Evolutionary conservation across 2,329 filamentous ascomycete species (phyloP).

Genomic region (Pseudonectria buxi): DNA sequence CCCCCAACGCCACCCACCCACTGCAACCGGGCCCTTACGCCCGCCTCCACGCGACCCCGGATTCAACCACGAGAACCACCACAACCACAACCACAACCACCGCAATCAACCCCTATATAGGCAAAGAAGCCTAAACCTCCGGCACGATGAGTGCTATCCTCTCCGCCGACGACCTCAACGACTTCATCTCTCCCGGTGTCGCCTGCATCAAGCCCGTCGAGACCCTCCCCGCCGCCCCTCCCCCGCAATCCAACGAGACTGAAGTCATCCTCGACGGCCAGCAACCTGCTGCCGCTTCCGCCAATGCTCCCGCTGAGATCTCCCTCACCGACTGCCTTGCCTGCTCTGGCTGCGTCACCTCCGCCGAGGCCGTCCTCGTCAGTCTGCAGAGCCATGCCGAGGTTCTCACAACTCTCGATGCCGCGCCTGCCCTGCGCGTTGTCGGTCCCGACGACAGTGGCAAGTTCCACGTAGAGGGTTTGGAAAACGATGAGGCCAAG

Average conservation of each 20-base stretch:
- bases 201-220: constrained; percentile 98
- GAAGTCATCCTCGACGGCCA: constrained; percentile 94
- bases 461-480: constrained; percentile 38
- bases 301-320: constrained; percentile 74
- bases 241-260: constrained; percentile 45
- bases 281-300: constrained; percentile 43
- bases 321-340: constrained; percentile 95
- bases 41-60: background rate
- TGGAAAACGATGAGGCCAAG: constrained; percentile 56
- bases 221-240: constrained; percentile 62
- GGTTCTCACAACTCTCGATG: constrained; percentile 75
- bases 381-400: constrained; percentile 90
- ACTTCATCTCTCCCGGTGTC: constrained; percentile 96
- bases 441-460: constrained; percentile 26
- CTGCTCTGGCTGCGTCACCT: constrained; percentile 95
- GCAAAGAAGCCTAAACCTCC: constrained; percentile 1
- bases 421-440: constrained; percentile 45
- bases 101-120: background rate
- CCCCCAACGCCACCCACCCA: no score
- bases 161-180: constrained; percentile 92
- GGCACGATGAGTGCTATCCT: constrained; percentile 88
- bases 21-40: no score
- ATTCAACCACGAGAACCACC: constrained; percentile 5
- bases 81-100: constrained; percentile 7
- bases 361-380: constrained; percentile 93